phyloP scores from a whole-genome alignment of 2,329 filamentous ascomycete species.

The Claviceps citrina region DNA sequence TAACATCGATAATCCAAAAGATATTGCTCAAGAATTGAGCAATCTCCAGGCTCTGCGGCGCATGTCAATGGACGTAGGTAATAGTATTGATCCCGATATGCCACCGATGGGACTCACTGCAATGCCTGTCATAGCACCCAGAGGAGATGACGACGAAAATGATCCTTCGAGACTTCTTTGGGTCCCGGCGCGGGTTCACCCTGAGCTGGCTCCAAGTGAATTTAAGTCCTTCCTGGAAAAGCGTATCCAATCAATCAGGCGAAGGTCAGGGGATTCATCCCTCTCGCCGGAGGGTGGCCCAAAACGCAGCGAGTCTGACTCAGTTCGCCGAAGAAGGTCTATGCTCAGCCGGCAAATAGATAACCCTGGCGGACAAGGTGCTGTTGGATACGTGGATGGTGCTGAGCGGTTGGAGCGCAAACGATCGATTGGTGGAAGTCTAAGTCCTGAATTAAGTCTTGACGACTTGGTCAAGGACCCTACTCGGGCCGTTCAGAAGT shows the following conservation, averaged over 20 bases:
- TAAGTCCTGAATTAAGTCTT: constrained; percentile 49
- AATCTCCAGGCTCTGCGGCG: constrained; percentile 80
- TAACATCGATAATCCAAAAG: constrained; percentile 77
- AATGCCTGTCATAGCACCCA: constrained; percentile 58
- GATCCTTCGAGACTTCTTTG: constrained; percentile 82
- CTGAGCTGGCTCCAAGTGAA: constrained; percentile 84
- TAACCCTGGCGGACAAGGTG: constrained; percentile 41
- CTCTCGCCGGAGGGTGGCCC: constrained; percentile 39
- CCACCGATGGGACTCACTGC: constrained; percentile 53
- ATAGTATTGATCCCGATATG: constrained; percentile 55
- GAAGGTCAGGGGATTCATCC: constrained; percentile 59
- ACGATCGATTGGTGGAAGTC: constrained; percentile 42
- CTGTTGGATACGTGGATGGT: constrained; percentile 62
- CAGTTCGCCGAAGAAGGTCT: constrained; percentile 72
- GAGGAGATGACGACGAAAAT: constrained; percentile 62
- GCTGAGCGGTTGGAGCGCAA: constrained; percentile 65
- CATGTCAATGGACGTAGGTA: constrained; percentile 89
- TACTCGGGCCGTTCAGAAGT: constrained; percentile 50
- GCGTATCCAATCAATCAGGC: constrained; percentile 74
- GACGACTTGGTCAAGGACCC: constrained; percentile 76
- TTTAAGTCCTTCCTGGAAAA: constrained; percentile 96
- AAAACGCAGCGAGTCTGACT: constrained; percentile 39
- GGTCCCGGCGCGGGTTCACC: constrained; percentile 89
- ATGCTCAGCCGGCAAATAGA: constrained; percentile 91
- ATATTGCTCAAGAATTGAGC: constrained; percentile 81